Evolutionary conservation across 139 green algal genomes (phyloP), one percentile per base, ranked within the genome.

Genomic region (Gonium pectorale): DNA sequence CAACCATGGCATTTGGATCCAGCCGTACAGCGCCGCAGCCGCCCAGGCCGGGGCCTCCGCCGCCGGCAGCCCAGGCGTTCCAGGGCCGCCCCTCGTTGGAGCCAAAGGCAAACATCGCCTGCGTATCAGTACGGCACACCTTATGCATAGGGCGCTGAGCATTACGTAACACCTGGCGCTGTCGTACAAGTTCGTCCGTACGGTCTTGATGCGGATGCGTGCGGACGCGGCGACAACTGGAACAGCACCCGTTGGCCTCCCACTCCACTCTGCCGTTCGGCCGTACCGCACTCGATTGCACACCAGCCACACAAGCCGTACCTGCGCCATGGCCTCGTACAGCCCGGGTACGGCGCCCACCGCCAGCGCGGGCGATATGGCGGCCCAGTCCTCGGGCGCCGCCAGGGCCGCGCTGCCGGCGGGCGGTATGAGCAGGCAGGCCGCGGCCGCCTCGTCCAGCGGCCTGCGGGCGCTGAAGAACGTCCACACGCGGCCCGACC

Each of bases 81-180:
- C 77, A 83, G n/a, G 77, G 60, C 43, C 44, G 31, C 8, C 44
- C 77, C 22, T 29, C 44, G 54, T 82, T 43, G 41, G 19, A 5
- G 21, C 77, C 60, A 40, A 83, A 83, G 19, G 31, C n/a, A 29
- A 83, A 83, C 77, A 83, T 83, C 41, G 60, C 62, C 1, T 2
- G 0, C 9, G 38, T n/a, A n/a, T n/a, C n/a, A n/a, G n/a, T n/a
- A n/a, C n/a, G n/a, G n/a, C n/a, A n/a, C n/a, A n/a, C n/a, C n/a
- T n/a, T n/a, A n/a, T n/a, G n/a, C n/a, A 62, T 3, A 83, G 3
- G 17, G 56, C 75, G 46, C 33, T 60, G 43, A 54, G n/a, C n/a
- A n/a, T n/a, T n/a, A n/a, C n/a, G n/a, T n/a, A n/a, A n/a, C n/a
- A n/a, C n/a, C n/a, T n/a, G n/a, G n/a, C n/a, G n/a, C n/a, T n/a